Evolutionary conservation across 2,329 filamentous ascomycete species (phyloP).

Genomic region (Aureobasidium musti): DNA sequence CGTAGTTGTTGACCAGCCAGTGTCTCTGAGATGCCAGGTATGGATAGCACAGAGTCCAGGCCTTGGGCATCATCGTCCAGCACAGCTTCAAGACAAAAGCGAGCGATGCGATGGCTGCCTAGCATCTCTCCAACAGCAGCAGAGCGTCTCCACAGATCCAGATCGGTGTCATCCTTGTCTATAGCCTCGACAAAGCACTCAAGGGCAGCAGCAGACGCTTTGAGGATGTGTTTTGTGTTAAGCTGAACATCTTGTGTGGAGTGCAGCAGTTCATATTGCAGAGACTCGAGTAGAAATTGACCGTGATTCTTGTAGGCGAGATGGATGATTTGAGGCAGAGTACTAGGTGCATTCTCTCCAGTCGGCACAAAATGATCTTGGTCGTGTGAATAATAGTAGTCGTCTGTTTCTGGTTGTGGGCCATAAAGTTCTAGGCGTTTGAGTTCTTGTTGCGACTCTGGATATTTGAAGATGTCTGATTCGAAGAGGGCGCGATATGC

Average conservation of each 20-base stretch:
- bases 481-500: slow-evolving; percentile 85
- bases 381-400: slow-evolving; percentile 34
- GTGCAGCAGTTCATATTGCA: slow-evolving; percentile 51
- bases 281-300: slow-evolving; percentile 81
- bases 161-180: slow-evolving; percentile 65
- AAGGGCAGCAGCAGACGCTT: slow-evolving; percentile 50
- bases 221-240: slow-evolving; percentile 35
- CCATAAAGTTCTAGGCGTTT: slow-evolving; percentile 64
- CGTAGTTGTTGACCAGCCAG: slow-evolving; percentile 56
- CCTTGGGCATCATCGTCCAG: slow-evolving; percentile 62
- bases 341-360: slow-evolving; percentile 73
- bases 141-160: slow-evolving; percentile 64
- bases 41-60: slow-evolving; percentile 54
- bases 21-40: slow-evolving; percentile 61
- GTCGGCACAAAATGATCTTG: slow-evolving; percentile 39
- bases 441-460: slow-evolving; percentile 83
- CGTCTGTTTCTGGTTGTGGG: slow-evolving; percentile 47
- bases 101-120: slow-evolving; percentile 59
- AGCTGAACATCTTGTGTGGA: slow-evolving; percentile 34
- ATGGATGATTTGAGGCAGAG: slow-evolving; percentile 84
- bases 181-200: slow-evolving; percentile 62
- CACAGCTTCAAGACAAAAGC: slow-evolving; percentile 65
- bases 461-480: slow-evolving; percentile 92
- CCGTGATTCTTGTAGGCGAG: slow-evolving; percentile 95
- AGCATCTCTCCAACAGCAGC: slow-evolving; percentile 60